Evolutionary conservation across 2,329 filamentous ascomycete genomes (phyloP), one percentile per base, ranked within the genome.

Genomic region (Periconia sp.): DNA sequence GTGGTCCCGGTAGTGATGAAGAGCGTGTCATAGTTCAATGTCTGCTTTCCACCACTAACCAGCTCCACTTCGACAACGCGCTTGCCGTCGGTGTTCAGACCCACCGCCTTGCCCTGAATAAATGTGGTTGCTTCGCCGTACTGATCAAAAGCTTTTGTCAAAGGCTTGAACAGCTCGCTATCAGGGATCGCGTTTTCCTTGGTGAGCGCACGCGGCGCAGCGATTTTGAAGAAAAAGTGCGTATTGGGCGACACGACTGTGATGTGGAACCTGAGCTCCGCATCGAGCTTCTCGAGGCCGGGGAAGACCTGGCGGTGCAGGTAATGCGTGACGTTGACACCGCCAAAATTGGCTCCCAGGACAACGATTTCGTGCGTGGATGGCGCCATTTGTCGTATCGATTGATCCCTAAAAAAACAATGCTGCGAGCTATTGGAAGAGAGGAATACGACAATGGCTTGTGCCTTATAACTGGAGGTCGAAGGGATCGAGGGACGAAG

Each of bases 211-310:
- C 73, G 66, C 6, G 73, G 73, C 7, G 66, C 67, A 40, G 59
- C 70, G 42, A 76, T 66, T 49, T 76, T 73, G 69, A 66, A 75
- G 61, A 72, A 75, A 54, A 74, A 61, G 51, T 74, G 69, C 17
- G 66, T 67, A 6, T 68, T 71, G 3, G 72, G 72, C 9, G 62
- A 64, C 48, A 75, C 55, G 31, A 76, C 56, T 45, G 72, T 62
- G 23, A 76, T 52, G 40, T 69, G 66, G 53, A 73, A 73, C 33
- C 45, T 58, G 47, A 11, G 51, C 52, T 11, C 49, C 30, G 49
- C 33, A 35, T 42, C 20, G 15, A 54, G 61, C 9, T 54, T 63
- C 30, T 62, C 51, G 9, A 76, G 60, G 1, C 57, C 49, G 17
- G 63, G 60, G 43, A 73, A 53, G 23, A 63, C 64, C 41, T 66